These are phyloP conservation scores for Pythium rhizo-oryzae DNA, from an alignment of 352 stramenopile genomes.

Conservation along the genomic window DNA sequence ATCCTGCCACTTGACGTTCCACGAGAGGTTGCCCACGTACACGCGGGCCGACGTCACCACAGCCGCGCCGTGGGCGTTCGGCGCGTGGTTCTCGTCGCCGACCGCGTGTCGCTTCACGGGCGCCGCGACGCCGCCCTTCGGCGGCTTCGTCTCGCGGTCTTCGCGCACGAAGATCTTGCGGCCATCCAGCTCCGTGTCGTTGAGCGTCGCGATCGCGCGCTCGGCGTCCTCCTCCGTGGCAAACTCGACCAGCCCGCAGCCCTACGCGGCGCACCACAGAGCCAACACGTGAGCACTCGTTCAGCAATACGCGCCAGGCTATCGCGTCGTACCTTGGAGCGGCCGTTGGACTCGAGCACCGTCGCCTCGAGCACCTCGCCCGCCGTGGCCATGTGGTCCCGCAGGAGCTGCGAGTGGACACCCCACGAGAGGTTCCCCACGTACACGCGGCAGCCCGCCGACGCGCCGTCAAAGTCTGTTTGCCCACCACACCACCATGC, in stretches of 20 bases:
- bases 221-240: slow-evolving; percentile 74
- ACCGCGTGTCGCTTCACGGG: background rate
- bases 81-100: background rate
- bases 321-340: slow-evolving; percentile 63
- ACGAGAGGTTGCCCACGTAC: slow-evolving; percentile 93
- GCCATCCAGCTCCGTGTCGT: slow-evolving; percentile 92
- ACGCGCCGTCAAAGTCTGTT: slow-evolving; percentile 25
- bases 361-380: slow-evolving; percentile 70
- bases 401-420: slow-evolving; percentile 81
- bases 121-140: background rate
- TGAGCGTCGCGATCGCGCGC: slow-evolving; percentile 85
- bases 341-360: slow-evolving; percentile 65
- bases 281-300: no score
- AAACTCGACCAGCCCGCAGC: slow-evolving; percentile 95
- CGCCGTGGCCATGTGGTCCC: slow-evolving; percentile 79
- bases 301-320: no score
- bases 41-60: slow-evolving; percentile 52
- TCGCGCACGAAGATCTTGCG: slow-evolving; percentile 95
- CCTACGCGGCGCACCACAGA: slow-evolving; percentile 37
- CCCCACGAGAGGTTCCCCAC: slow-evolving; percentile 88
- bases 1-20: slow-evolving; percentile 93
- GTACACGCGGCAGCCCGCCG: slow-evolving; percentile 64
- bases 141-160: slow-evolving; percentile 79
- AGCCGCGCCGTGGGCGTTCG: background rate
- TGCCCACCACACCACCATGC: background rate